Conservation (phyloP, 768 basidiomycete genomes). For the Mycena pura region DNA sequence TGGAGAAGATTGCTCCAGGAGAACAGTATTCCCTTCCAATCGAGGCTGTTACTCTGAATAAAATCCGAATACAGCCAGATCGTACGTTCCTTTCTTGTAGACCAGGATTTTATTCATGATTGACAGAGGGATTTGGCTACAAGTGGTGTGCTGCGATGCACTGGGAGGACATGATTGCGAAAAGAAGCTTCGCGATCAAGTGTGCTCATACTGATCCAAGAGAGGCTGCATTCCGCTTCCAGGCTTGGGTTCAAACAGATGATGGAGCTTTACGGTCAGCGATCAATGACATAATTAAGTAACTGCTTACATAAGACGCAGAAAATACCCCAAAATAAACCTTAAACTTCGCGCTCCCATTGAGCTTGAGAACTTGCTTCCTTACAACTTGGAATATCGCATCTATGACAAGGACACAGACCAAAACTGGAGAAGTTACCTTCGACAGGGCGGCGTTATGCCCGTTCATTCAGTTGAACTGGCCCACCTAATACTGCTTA, state of each 20-base stretch:
- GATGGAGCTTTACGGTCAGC: slow-evolving; percentile 59
- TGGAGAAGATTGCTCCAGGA: slow-evolving; percentile 92
- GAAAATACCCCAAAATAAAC: slow-evolving; percentile 84
- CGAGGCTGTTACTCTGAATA: slow-evolving; percentile 82
- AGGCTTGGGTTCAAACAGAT: slow-evolving; percentile 81
- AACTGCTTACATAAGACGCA: slow-evolving; percentile 36
- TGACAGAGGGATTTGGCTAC: slow-evolving; percentile 92
- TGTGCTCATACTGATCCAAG: slow-evolving; percentile 82
- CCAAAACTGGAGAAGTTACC: slow-evolving; percentile 93
- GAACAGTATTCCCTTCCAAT: slow-evolving; percentile 90
- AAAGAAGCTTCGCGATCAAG: slow-evolving; percentile 74
- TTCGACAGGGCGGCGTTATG: slow-evolving; percentile 92
- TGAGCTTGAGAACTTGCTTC: slow-evolving; percentile 94
- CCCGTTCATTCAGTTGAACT: slow-evolving; percentile 96
- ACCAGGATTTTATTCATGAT: slow-evolving; percentile 9
- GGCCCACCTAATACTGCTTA: slow-evolving; percentile 86
- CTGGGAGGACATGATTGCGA: slow-evolving; percentile 85
- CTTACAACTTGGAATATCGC: slow-evolving; percentile 94
- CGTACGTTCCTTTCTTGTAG: slow-evolving; percentile 57
- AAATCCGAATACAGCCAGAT: slow-evolving; percentile 89
- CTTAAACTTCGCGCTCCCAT: slow-evolving; percentile 91
- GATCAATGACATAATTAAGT: background rate
- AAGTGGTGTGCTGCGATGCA: slow-evolving; percentile 89
- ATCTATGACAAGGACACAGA: slow-evolving; percentile 95
- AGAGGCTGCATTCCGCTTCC: slow-evolving; percentile 94